Evolutionary conservation across 2,329 filamentous ascomycete species (phyloP).

Genomic region (Lasiodiplodia sp.): DNA sequence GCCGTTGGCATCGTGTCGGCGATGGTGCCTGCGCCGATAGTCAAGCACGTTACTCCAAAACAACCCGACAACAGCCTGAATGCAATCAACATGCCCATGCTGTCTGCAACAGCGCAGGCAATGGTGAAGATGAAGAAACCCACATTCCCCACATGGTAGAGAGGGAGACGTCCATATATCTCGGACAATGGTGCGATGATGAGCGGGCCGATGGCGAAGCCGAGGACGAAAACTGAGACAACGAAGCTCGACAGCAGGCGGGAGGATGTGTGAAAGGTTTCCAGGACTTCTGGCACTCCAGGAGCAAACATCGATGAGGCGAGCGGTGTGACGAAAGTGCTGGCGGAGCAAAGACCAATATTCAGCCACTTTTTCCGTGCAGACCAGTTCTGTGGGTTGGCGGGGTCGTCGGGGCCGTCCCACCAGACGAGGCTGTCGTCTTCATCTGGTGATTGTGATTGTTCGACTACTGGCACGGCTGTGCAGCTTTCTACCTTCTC

Average conservation of each 20-base stretch:
- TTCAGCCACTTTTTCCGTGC: conserved; percentile 40
- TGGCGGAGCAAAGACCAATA: conserved; percentile 40
- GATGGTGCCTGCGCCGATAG: conserved; percentile 60
- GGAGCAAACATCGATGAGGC: conserved; percentile 39
- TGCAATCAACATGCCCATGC: conserved; percentile 35
- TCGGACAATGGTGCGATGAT: conserved; percentile 41
- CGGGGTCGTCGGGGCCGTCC: conserved; percentile 34
- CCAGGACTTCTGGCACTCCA: conserved; percentile 35
- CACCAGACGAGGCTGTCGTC: conserved; percentile 16
- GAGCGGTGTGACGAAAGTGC: conserved; percentile 41
- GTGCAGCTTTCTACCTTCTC: background rate
- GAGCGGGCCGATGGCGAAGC: conserved; percentile 38
- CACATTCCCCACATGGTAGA: conserved; percentile 35
- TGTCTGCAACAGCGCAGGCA: conserved; percentile 36
- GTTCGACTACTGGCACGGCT: background rate
- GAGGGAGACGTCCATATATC: conserved; percentile 36
- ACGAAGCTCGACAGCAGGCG: conserved; percentile 34
- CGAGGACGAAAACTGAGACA: conserved; percentile 40
- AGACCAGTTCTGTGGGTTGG: conserved; percentile 38
- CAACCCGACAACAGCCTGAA: conserved; percentile 44
- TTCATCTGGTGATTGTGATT: background rate
- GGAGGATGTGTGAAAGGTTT: conserved; percentile 33
- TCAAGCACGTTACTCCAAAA: conserved; percentile 38
- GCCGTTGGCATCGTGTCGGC: conserved; percentile 58
- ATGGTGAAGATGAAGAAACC: conserved; percentile 36